These are phyloP conservation scores for Gossypium armourianum DNA, from an alignment of 441 rosid species.

Conservation along the genomic window DNA sequence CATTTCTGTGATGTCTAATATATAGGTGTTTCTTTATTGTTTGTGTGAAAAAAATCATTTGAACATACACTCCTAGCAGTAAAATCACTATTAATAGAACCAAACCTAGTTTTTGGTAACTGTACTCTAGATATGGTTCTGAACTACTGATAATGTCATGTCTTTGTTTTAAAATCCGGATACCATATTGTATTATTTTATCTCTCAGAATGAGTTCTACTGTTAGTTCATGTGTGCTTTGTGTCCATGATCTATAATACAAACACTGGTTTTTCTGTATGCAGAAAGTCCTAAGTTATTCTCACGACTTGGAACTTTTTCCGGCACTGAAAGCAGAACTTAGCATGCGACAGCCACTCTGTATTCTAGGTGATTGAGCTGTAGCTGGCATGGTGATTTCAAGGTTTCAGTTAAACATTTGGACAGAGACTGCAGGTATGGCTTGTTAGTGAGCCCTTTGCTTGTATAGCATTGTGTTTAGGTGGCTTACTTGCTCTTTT, in stretches of 20 bases:
- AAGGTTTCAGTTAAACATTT: neutral
- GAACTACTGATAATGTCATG: neutral
- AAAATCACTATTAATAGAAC: neutral
- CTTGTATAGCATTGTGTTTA: neutral
- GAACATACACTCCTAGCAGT: neutral
- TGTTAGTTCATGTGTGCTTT: neutral
- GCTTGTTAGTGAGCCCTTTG: neutral
- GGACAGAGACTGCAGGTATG: neutral
- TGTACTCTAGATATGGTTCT: neutral
- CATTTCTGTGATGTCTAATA: neutral
- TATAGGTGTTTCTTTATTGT: neutral
- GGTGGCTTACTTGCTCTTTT: neutral
- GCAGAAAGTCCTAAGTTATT: slow-evolving; percentile 63
- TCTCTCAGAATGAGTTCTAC: neutral
- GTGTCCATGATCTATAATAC: neutral
- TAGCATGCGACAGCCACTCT: slow-evolving; percentile 87
- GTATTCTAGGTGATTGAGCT: slow-evolving; percentile 65
- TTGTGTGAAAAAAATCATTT: neutral
- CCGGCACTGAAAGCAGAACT: slow-evolving; percentile 81
- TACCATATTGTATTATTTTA: neutral
- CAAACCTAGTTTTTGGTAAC: neutral
- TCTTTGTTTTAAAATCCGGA: neutral
- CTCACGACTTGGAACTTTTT: slow-evolving; percentile 53
- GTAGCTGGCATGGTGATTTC: neutral
- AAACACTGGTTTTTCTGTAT: neutral